Evolutionary conservation across 108 stramenopile genomes (phyloP).

Genomic region (Cyclotella sp.): DNA sequence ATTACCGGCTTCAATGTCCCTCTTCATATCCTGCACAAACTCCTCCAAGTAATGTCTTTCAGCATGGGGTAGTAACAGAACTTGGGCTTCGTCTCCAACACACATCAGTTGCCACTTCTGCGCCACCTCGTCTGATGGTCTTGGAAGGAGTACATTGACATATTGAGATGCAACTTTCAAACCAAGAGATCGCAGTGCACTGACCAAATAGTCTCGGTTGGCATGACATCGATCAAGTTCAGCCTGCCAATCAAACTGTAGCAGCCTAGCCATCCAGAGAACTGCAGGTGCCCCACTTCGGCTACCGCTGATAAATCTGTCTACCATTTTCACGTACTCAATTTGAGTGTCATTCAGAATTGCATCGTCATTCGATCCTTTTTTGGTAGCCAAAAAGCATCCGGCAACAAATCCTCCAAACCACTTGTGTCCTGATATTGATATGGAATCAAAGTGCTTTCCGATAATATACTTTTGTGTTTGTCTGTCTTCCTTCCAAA

Average conservation of each 20-base stretch:
- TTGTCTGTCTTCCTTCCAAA: neutral
- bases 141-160: slow-evolving; percentile 3
- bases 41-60: too few species aligned
- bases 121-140: slow-evolving; percentile 1
- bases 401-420: slow-evolving; percentile 3
- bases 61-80: too few species aligned
- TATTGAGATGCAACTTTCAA: slow-evolving; percentile 1
- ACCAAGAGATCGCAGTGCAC: slow-evolving; percentile 4
- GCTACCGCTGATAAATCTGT: slow-evolving; percentile 8
- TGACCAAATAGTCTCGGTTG: slow-evolving; percentile 14
- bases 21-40: too few species aligned
- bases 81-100: slow-evolving; percentile 3
- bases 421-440: slow-evolving; percentile 4
- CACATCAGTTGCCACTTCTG: slow-evolving; percentile 13
- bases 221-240: slow-evolving; percentile 5
- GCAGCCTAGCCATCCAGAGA: slow-evolving; percentile 3
- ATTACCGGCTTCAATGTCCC: too few species aligned
- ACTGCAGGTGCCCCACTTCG: slow-evolving; percentile 4
- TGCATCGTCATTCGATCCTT: neutral
- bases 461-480: neutral
- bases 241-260: slow-evolving; percentile 5
- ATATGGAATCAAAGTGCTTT: slow-evolving; percentile 11
- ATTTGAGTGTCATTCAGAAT: neutral
- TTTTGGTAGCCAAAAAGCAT: slow-evolving; percentile 2
- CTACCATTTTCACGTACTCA: slow-evolving; percentile 14